Conservation (phyloP, 257 asterid species). For the Solanum chaucha region DNA sequence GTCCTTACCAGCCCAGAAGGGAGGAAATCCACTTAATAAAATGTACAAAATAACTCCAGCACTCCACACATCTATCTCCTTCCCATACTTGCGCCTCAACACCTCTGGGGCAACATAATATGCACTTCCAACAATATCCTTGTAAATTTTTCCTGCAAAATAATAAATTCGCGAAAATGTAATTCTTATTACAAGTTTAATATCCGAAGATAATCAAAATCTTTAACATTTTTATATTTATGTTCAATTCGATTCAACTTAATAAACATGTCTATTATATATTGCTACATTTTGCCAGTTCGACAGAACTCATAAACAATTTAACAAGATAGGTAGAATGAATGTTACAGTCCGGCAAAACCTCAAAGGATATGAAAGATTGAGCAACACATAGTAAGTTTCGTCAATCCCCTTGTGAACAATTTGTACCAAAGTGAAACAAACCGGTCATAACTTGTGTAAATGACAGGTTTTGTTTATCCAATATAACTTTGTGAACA, state of each 20-base stretch:
- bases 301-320: neutral
- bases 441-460: neutral
- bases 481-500: neutral
- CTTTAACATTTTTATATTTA: neutral
- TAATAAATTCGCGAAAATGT: neutral
- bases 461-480: neutral
- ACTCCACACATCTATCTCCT: conserved; percentile 34
- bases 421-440: neutral
- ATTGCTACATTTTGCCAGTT: no score
- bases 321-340: neutral
- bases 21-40: conserved; percentile 32
- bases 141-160: conserved; percentile 17
- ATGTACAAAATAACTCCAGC: conserved; percentile 38
- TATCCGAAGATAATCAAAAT: neutral
- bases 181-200: neutral
- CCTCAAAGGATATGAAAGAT: neutral
- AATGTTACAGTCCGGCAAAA: neutral
- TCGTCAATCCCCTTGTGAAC: neutral
- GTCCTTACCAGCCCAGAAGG: conserved; percentile 19
- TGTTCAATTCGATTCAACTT: neutral
- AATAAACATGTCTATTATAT: neutral
- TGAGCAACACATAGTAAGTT: neutral
- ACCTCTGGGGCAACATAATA: conserved; percentile 38
- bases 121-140: conserved; percentile 29
- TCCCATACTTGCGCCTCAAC: conserved; percentile 16